Evolutionary conservation across 2,329 filamentous ascomycete species (phyloP).

Genomic region (Nigrospora sphaerica): DNA sequence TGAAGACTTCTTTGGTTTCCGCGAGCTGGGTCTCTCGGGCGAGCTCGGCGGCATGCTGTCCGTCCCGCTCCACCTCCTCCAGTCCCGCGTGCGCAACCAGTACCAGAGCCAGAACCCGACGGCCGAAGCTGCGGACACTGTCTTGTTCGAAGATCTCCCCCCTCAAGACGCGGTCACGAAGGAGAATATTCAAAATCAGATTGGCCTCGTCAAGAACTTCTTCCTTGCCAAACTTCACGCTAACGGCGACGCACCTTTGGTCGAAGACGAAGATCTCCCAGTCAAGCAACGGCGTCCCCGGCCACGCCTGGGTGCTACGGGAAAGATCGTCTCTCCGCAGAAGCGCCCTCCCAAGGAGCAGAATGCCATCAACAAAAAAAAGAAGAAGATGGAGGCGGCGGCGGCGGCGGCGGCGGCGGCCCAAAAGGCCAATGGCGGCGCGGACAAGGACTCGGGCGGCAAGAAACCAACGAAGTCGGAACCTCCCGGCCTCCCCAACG

Average conservation of each 20-base stretch:
- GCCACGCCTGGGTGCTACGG: slow-evolving; percentile 61
- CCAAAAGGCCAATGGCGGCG: slow-evolving; percentile 20
- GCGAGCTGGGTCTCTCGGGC: slow-evolving; percentile 83
- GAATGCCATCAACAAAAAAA: slow-evolving; percentile 78
- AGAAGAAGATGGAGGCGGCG: slow-evolving; percentile 67
- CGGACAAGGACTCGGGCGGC: slow-evolving; percentile 7
- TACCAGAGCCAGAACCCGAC: slow-evolving; percentile 69
- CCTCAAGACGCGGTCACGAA: slow-evolving; percentile 71
- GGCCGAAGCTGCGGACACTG: slow-evolving; percentile 48
- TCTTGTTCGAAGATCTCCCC: slow-evolving; percentile 61
- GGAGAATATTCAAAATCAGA: slow-evolving; percentile 70
- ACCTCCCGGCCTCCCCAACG: too few species aligned
- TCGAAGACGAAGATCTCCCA: slow-evolving; percentile 93
- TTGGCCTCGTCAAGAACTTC: slow-evolving; percentile 85
- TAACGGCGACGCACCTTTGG: slow-evolving; percentile 71
- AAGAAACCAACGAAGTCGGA: too few species aligned
- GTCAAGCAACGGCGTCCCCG: slow-evolving; percentile 77
- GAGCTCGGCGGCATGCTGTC: slow-evolving; percentile 87
- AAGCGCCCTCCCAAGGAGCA: slow-evolving; percentile 79
- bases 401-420: slow-evolving; percentile 35
- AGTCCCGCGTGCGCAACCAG: slow-evolving; percentile 80
- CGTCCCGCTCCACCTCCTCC: slow-evolving; percentile 88
- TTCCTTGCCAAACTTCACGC: slow-evolving; percentile 84
- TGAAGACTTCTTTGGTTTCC: slow-evolving; percentile 99
- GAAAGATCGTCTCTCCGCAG: slow-evolving; percentile 79